These are phyloP conservation scores for Hypoxylon sp. DNA, from an alignment of 2,329 filamentous ascomycete species.

Conservation along the genomic window DNA sequence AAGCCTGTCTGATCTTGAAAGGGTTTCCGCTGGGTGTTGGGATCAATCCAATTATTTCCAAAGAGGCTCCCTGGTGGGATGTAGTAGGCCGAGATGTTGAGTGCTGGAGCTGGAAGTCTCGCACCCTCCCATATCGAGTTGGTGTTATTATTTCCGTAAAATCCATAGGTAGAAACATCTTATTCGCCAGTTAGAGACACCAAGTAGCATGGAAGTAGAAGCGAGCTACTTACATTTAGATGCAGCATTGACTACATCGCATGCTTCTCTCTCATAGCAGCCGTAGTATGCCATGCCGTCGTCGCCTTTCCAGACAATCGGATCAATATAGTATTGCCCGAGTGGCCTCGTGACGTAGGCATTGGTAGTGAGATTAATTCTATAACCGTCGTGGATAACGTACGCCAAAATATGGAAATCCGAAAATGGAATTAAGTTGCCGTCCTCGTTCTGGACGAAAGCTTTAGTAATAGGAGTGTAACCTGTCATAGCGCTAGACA, in stretches of 20 bases:
- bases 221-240: not conserved
- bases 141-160: constrained; percentile 27
- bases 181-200: not conserved
- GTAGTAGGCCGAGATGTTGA: constrained; percentile 38
- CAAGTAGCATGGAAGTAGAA: not conserved
- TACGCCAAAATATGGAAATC: constrained; percentile 30
- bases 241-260: too few species aligned
- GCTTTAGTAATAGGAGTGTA: constrained; percentile 42
- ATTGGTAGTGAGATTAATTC: constrained; percentile 33
- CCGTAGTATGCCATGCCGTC: too few species aligned
- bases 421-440: constrained; percentile 31
- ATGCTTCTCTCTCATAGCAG: too few species aligned
- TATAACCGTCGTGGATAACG: constrained; percentile 41
- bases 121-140: constrained; percentile 28
- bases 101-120: constrained; percentile 22
- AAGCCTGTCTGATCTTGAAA: constrained; percentile 1
- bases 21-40: constrained; percentile 4
- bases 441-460: constrained; percentile 32
- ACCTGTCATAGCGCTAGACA: constrained; percentile 50
- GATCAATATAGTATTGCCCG: not conserved
- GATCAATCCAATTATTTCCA: constrained; percentile 12
- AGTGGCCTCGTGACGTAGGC: not conserved
- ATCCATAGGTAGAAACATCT: constrained; percentile 40
- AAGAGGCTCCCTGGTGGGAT: constrained; percentile 12
- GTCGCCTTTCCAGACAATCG: not conserved